These are phyloP conservation scores for Gossypium mustelinum DNA, from an alignment of 345 rosid species.

Conservation along the genomic window DNA sequence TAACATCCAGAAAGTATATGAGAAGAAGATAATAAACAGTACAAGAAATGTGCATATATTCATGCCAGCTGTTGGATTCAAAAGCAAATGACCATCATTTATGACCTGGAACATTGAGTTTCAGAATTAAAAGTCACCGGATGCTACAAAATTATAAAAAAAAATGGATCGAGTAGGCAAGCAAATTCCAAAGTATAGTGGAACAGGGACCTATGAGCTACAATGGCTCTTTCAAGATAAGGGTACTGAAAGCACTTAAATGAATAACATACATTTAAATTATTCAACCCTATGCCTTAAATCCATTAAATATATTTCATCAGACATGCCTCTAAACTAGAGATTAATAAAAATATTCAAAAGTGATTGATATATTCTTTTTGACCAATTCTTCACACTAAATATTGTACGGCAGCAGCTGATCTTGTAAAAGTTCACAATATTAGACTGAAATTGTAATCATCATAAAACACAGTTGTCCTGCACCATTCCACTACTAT, in stretches of 20 bases:
- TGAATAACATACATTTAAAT: background rate
- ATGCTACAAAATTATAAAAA: background rate
- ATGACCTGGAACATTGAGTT: background rate
- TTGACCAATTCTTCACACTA: background rate
- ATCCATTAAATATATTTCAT: background rate
- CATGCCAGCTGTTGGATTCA: background rate
- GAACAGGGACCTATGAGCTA: background rate
- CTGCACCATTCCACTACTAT: background rate
- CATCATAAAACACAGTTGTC: slow-evolving; percentile 2
- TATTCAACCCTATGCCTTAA: background rate
- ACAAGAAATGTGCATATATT: slow-evolving; percentile 5
- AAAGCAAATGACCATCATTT: background rate
- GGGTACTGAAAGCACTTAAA: background rate
- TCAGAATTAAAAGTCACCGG: background rate
- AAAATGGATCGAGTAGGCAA: background rate
- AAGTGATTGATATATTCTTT: background rate
- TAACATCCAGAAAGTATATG: slow-evolving; percentile 11
- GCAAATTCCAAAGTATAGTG: background rate
- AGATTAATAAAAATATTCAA: background rate
- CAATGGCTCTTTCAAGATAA: background rate
- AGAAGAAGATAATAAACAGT: background rate
- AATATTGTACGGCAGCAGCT: background rate
- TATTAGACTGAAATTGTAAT: background rate
- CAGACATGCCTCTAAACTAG: background rate
- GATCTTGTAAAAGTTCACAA: background rate